Evolutionary conservation across 371 early-diverging fungal genomes (phyloP), one percentile per base, ranked within the genome.

Genomic region (Lichtheimia hyalospora): DNA sequence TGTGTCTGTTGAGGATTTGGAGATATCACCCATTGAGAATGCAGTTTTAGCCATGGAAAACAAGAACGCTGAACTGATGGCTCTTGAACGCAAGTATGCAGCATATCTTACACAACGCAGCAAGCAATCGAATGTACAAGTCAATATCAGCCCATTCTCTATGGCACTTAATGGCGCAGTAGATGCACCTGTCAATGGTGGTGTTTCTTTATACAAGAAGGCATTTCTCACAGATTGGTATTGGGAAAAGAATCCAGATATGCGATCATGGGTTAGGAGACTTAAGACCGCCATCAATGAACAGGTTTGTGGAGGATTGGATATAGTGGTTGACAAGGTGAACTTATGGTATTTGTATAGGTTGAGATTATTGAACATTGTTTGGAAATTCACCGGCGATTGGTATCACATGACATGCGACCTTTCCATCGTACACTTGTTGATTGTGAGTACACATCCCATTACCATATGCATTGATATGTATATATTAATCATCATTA

Each of bases 181-280:
- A 0, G 92, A 93, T 79, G 92, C 93, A 3, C 91, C 92, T 21
- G 91, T 93, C 4, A 93, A 93, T 70, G 93, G 93, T 21, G 93
- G 93, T 41, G 79, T 93, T 4, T 82, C 86, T 23, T 84, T 91
- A 75, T 93, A 92, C 62, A 76, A 82, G 55, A 77, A 76, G 27
- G 91, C 92, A 0, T 93, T 93, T 62, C 69, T 92, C 42, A 74
- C 70, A 1, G 62, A 75, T 50, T 73, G 73, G 24, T 79, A 76
- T 52, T 68, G 71, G 63, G 61, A 67, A 12, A 60, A 74, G 14
- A 69, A 85, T 57, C 74, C 81, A 3, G 79, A 76, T 18, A 75
- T 81, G 69, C 77, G 64, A 43, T 46, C 53, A 0, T 78, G 75
- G 60, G 83, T 86, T 16, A 60, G 78, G 15, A 57, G 79, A 64